Conservation (phyloP, 2,329 filamentous ascomycete genomes). For the Alternaria sp. region DNA sequence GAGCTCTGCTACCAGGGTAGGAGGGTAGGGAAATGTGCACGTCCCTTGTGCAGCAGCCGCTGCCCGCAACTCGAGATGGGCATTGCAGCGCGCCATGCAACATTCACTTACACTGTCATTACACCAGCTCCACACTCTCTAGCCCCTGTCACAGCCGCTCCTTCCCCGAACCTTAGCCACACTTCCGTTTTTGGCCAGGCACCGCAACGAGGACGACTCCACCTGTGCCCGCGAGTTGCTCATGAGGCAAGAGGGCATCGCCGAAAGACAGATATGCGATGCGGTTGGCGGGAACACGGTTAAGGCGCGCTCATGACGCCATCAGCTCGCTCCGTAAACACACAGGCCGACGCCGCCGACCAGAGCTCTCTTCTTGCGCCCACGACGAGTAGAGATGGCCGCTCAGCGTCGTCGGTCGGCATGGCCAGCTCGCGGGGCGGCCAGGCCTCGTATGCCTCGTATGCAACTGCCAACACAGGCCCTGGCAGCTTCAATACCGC, state of each 20-base stretch:
- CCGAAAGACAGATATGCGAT: constrained; percentile 48
- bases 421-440: constrained; percentile 69
- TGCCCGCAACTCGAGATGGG: constrained; percentile 18
- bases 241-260: constrained; percentile 46
- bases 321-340: constrained; percentile 52
- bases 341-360: constrained; percentile 48
- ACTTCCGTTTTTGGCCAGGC: constrained; percentile 22
- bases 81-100: constrained; percentile 9
- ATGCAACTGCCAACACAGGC: constrained; percentile 71
- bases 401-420: constrained; percentile 63
- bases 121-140: constrained; percentile 24
- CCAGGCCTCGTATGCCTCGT: constrained; percentile 69
- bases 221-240: constrained; percentile 35
- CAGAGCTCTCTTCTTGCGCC: constrained; percentile 56
- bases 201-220: constrained; percentile 21
- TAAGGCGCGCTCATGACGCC: constrained; percentile 55
- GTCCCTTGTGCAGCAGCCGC: constrained; percentile 15
- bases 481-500: constrained; percentile 91
- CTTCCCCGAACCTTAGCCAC: constrained; percentile 23
- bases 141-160: constrained; percentile 22
- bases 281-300: constrained; percentile 48
- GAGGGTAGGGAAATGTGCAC: constrained; percentile 12
- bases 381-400: constrained; percentile 60
- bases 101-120: constrained; percentile 14
- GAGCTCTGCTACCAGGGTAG: background rate